These are phyloP conservation scores for Cadophora sp. DNA, from an alignment of 2,329 filamentous ascomycete genomes.

Conservation along the genomic window DNA sequence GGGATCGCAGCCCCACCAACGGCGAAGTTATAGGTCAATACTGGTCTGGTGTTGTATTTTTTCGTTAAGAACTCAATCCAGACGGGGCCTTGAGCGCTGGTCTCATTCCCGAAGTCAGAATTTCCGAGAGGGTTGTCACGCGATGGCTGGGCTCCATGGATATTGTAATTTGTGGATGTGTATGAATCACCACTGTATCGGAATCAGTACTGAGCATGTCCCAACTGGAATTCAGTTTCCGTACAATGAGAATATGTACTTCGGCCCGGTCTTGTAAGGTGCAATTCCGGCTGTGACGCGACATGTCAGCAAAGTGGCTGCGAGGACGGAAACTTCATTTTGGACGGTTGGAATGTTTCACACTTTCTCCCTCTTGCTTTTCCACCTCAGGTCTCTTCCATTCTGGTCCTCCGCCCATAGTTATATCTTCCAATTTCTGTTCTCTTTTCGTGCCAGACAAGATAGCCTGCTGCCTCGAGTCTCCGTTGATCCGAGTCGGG, in stretches of 20 bases:
- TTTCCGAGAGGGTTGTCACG: conserved; percentile 44
- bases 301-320: not conserved
- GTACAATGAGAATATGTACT: conserved; percentile 18
- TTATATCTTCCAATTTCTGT: not conserved
- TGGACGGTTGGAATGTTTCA: not conserved
- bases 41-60: conserved; percentile 44
- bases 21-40: conserved; percentile 56
- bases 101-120: conserved; percentile 41
- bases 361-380: not conserved
- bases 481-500: not conserved
- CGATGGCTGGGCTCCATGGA: conserved; percentile 40
- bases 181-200: conserved; percentile 45
- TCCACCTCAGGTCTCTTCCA: not conserved
- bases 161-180: conserved; percentile 44
- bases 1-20: conserved; percentile 47
- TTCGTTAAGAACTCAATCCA: conserved; percentile 55
- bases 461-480: no score
- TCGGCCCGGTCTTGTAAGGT: not conserved
- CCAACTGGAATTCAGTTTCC: not conserved
- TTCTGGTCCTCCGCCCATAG: conserved; percentile 16
- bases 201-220: not conserved
- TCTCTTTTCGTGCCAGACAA: not conserved
- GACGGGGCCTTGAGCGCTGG: conserved; percentile 52
- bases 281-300: not conserved
- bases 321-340: not conserved